Conservation (phyloP, 352 stramenopile genomes). For the Phytophthora cactorum region DNA sequence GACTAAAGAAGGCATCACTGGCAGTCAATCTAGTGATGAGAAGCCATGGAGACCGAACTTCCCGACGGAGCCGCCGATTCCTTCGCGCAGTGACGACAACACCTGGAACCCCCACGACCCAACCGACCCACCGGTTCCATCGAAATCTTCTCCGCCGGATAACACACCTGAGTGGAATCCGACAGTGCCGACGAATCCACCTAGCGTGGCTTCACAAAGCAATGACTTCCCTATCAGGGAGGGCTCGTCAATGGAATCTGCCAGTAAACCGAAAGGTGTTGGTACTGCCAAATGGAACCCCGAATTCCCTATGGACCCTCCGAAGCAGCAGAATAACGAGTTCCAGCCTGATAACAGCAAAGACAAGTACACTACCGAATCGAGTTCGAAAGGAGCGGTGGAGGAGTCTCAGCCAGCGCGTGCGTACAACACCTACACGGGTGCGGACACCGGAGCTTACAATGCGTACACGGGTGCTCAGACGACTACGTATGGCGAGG, state of each 20-base stretch:
- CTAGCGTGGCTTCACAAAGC: not conserved
- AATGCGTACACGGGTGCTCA: slow-evolving; percentile 5
- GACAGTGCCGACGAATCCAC: not conserved
- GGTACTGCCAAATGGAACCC: not conserved
- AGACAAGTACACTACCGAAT: not conserved
- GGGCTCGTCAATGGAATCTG: not conserved
- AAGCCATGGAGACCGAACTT: slow-evolving; percentile 21
- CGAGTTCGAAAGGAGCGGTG: not conserved
- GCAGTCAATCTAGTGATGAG: slow-evolving; percentile 6
- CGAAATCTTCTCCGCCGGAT: not conserved
- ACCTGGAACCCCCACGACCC: slow-evolving; percentile 12
- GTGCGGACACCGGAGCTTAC: not conserved
- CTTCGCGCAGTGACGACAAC: not conserved
- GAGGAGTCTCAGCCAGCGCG: not conserved
- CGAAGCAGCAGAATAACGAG: not conserved
- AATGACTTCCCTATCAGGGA: not conserved
- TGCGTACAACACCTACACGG: slow-evolving; percentile 9
- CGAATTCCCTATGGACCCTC: not conserved
- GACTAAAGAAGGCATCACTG: slow-evolving; percentile 1
- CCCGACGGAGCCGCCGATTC: slow-evolving; percentile 13
- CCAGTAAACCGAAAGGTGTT: not conserved
- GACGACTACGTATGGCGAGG: slow-evolving; percentile 8
- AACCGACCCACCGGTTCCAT: slow-evolving; percentile 4
- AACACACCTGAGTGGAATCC: not conserved
- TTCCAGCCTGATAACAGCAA: not conserved